Evolutionary conservation across 495 filamentous ascomycete species (phyloP), one percentile per base, ranked within the genome.

Genomic region (Beverwykella pulmonaria): DNA sequence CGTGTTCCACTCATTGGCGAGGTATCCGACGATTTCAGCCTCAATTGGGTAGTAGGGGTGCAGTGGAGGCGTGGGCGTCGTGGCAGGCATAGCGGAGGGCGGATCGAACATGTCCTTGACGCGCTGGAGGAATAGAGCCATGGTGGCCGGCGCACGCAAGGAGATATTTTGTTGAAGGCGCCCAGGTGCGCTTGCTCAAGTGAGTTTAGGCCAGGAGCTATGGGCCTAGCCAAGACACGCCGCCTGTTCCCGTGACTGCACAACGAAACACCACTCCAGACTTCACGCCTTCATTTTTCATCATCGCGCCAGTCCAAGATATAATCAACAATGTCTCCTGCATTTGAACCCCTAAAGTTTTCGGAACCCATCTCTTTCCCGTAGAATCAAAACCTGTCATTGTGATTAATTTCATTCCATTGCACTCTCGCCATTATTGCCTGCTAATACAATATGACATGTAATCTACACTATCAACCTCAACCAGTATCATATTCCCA

Each of bases 11-110:
- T 74, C 76, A 75, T 90, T 91, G 61, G 84, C 79, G 48, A 80
- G 71, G 75, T 91, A 94, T 29, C 76, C 80, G 14, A 81, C 76
- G 50, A 94, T 86, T 20, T 79, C 59, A 15, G 83, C 84, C 52
- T 84, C 84, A 2, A 83, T 70, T 14, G 91, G 91, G 67, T 89
- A 90, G 74, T 92, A 93, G 10, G 90, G 89, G 67, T 93, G 89
- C 20, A 68, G 7, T 17, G 56, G 56, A 9, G 34, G 14, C 14
- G 17, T 19, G 30, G 49, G 48, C 3, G 49, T 34, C 6, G 50
- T 47, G 32, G 48, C 15, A 25, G 48, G 29, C 32, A 55, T 46
- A 14, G 60, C 15, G 9, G 50, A 30, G 26, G 60, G 60, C 4
- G 60, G 36, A 19, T 50, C 4, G 50, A 63, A 54, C 10, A 49